Base-by-base conservation (phyloP, 1,284 basidiomycete genomes). In the Neonothopanus nambi region DNA sequence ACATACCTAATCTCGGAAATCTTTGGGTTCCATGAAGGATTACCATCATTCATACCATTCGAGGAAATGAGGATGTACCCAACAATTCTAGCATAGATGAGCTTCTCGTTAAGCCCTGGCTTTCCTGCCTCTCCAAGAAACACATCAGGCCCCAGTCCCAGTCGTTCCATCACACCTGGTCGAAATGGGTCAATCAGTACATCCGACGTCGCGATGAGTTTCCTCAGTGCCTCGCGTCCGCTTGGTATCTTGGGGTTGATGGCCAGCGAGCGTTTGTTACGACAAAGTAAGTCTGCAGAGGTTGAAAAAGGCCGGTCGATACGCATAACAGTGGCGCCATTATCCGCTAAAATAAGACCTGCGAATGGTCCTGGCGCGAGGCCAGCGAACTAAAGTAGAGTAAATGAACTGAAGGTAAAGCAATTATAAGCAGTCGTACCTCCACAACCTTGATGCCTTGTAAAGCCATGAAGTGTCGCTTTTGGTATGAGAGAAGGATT, bases 161-260 rank as follows among this genome's bases (percentile, higher is more conserved):
- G 71, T 54, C 81, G 77, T 64, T 94, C 91, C 68, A 93, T 76
- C 2, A 93, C 89, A 0, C 91, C 91, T 41, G 91, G 90, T 48
- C 91, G 75, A 66, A 89, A 94, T 1, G 91, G 85, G 64, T 94
- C 91, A 60, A 94, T 90, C 43, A 93, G 70, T 13, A 93, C 79
- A 65, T 94, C 91, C 3, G 89, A 85, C 37, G 74, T 64, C n/a
- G 72, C 66, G 23, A 93, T 78, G 55, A 94, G 73, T 51, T 74
- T 77, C 60, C 74, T 75, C 54, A 89, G 64, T n/a, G 83, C 65
- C 12, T 76, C 75, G 42, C 78, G 69, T n/a, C 91, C 91, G 20
- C 74, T 75, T 0, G 75, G 66, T 11, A 73, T 69, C 70, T 90
- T 92, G 5, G 82, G 76, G 59, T 89, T 81, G 46, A 93, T 71